phyloP scores from a whole-genome alignment of 257 asterid species.

The Solanum sitiens region DNA sequence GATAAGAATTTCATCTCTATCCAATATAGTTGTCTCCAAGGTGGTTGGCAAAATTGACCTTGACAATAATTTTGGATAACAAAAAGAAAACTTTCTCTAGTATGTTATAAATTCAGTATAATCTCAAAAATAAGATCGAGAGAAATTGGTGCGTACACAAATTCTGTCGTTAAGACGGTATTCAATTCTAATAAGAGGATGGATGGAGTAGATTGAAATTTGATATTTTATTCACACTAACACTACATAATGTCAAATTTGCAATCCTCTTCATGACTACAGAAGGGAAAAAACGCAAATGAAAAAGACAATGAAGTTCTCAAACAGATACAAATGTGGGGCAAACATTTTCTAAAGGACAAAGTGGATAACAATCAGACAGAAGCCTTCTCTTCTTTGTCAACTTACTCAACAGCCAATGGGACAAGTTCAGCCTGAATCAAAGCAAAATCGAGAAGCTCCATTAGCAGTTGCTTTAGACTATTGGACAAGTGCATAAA shows the following conservation, averaged over 20 bases:
- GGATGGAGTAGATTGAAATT: background rate
- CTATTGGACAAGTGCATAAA: background rate
- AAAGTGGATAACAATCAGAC: background rate
- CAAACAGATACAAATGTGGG: background rate
- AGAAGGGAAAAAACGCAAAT: background rate
- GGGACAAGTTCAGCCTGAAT: slow-evolving; percentile 85
- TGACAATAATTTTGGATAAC: background rate
- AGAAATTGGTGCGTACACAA: background rate
- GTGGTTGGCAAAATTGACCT: background rate
- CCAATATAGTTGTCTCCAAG: background rate
- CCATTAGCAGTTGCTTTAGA: background rate
- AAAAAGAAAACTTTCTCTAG: background rate
- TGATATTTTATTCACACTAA: background rate
- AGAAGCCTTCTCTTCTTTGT: background rate
- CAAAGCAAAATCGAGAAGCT: background rate
- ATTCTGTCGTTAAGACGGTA: background rate
- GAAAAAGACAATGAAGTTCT: background rate
- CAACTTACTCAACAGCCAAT: slow-evolving; percentile 45
- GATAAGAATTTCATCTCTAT: background rate
- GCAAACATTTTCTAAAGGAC: background rate
- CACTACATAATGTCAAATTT: background rate
- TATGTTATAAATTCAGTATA: background rate
- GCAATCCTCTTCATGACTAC: background rate
- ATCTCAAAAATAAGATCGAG: background rate
- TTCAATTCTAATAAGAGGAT: background rate